Percentiles rank a stretch among this genome's conserved stretches.
These are phyloP conservation scores for Fusarium siculi DNA, from an alignment of 2,329 filamentous ascomycete species.

Conservation along the genomic window DNA sequence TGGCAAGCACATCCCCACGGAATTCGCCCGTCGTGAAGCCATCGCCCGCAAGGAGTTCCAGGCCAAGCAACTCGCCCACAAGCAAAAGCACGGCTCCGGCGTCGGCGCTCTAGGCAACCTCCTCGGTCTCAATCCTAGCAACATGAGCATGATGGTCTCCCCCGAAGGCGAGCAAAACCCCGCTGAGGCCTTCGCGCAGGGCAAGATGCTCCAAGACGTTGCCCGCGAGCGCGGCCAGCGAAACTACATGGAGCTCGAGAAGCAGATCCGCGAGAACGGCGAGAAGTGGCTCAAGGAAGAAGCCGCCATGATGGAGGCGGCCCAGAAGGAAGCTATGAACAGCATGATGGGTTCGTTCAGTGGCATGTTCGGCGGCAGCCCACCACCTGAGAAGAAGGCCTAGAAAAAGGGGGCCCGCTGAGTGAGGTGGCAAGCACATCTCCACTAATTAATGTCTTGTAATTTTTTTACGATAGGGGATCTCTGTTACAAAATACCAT, in stretches of 20 bases:
- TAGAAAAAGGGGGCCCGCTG: slow-evolving; percentile 3
- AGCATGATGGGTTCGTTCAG: slow-evolving; percentile 84
- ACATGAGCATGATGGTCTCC: slow-evolving; percentile 69
- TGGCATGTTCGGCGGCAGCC: slow-evolving; percentile 42
- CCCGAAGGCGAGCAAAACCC: slow-evolving; percentile 76
- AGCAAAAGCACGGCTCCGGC: slow-evolving; percentile 65
- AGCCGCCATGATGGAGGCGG: slow-evolving; percentile 86
- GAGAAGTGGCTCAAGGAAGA: slow-evolving; percentile 97
- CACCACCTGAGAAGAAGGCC: slow-evolving; percentile 40
- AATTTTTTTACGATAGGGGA: slow-evolving; percentile 34
- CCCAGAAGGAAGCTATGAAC: slow-evolving; percentile 89
- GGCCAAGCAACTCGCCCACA: slow-evolving; percentile 76
- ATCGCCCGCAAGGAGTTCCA: slow-evolving; percentile 87
- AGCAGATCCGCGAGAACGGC: slow-evolving; percentile 91
- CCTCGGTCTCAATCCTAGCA: slow-evolving; percentile 80
- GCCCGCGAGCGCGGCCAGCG: slow-evolving; percentile 91
- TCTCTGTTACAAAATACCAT: slow-evolving; percentile 14
- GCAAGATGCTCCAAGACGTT: slow-evolving; percentile 97
- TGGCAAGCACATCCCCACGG: slow-evolving; percentile 86
- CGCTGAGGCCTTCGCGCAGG: slow-evolving; percentile 83
- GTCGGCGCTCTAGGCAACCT: slow-evolving; percentile 76
- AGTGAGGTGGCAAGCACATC: slow-evolving; percentile 38
- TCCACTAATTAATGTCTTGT: slow-evolving; percentile 48
- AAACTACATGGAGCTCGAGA: slow-evolving; percentile 89
- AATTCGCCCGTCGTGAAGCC: slow-evolving; percentile 90